phyloP scores from a whole-genome alignment of 371 early-diverging fungal species.

The Actinomortierella wolfii region DNA sequence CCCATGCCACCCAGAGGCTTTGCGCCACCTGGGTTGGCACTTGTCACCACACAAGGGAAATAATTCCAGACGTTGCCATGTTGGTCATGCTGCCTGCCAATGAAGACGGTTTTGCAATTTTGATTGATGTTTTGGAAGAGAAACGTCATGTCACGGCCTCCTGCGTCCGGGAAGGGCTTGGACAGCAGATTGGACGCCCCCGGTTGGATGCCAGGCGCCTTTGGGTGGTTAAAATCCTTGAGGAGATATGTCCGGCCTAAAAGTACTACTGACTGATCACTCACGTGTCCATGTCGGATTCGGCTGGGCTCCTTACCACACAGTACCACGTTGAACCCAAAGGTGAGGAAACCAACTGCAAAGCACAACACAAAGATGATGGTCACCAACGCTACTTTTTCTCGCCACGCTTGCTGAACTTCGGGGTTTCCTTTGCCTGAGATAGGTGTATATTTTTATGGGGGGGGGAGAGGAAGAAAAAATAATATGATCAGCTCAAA shows the following conservation, averaged over 20 bases:
- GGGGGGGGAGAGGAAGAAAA: constrained; percentile 4
- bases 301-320: constrained; percentile 60
- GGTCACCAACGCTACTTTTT: constrained; percentile 79
- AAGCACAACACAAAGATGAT: constrained; percentile 74
- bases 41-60: constrained; percentile 74
- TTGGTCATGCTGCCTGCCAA: constrained; percentile 46
- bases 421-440: constrained; percentile 56
- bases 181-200: constrained; percentile 56
- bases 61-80: constrained; percentile 50
- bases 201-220: constrained; percentile 46
- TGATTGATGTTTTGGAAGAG: constrained; percentile 75
- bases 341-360: constrained; percentile 78
- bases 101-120: constrained; percentile 61
- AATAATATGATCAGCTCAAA: background rate
- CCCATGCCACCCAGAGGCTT: constrained; percentile 55
- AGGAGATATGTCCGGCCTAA: constrained; percentile 61
- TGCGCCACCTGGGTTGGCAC: constrained; percentile 49
- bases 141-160: constrained; percentile 77
- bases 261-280: constrained; percentile 53
- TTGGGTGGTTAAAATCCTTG: constrained; percentile 54
- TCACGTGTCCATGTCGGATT: constrained; percentile 56
- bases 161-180: constrained; percentile 66
- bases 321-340: constrained; percentile 67
- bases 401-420: constrained; percentile 83
- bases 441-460: background rate